Base-by-base conservation (phyloP, 2,329 filamentous ascomycete genomes). In the Venturia asperata region DNA sequence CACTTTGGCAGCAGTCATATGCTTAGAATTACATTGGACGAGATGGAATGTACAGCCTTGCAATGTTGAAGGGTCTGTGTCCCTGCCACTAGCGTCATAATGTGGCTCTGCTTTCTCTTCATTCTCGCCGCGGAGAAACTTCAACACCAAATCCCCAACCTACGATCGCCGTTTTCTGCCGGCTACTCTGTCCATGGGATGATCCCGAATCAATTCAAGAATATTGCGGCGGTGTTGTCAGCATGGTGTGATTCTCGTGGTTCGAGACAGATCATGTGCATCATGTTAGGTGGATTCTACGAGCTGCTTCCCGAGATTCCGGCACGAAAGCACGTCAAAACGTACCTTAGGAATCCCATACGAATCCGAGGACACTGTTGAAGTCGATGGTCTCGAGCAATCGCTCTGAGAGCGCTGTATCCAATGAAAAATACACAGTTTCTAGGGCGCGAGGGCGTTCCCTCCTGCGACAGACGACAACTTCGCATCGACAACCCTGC, bases 221-320 rank as follows among this genome's bases (percentile, higher is more conserved):
- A 21, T 21, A 9, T 7, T 47, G 43, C 43, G 17, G 43, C 15
- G 27, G 27, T 10, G 5, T 30, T 17, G 49, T 55, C 49, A 55
- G 49, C 27, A 15, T 55, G 49, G 49, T 30, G 49, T 55, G 21
- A 55, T 55, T 13, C 49, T 55, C 21, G 49, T 27, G 49, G 49
- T 24, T 34, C 21, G 6, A 19, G 6, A 34, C 15, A 19, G 43
- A 5, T 21, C 15, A 5, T 11, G 21, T 55, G 15, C 49, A 24
- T 55, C 9, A 55, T 17, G 21, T 55, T 1, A 34, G 49, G 24
- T 19, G 4, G 19, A 24, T 55, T 9, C 30, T 55, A 10, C 9
- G 5, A 55, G 39, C 39, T 41, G 39, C 15, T 15, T 15, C 39
- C 15, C 15, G 39, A 41, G 15, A 41, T 15, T 41, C 11, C 9